These are phyloP conservation scores for Aschersonia sp. DNA, from an alignment of 2,329 filamentous ascomycete species.

Conservation along the genomic window DNA sequence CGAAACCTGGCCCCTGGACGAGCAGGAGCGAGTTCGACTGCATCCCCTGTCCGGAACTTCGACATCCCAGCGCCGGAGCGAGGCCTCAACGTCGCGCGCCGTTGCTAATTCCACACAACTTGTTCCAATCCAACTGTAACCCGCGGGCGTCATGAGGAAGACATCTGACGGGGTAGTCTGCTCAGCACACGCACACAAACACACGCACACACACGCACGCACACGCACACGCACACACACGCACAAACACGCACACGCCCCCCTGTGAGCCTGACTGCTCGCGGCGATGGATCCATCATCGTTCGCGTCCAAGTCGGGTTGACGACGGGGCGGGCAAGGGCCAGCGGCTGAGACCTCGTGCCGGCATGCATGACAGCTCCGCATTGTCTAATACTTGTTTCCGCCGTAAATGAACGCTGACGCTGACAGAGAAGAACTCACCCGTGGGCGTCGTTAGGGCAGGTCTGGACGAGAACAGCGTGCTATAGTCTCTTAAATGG, in stretches of 20 bases:
- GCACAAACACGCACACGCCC: too few species aligned
- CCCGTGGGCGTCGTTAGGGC: too few species aligned
- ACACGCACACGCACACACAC: too few species aligned
- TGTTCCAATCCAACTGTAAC: neutral
- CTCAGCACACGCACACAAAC: too few species aligned
- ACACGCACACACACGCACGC: too few species aligned
- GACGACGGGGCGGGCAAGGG: neutral
- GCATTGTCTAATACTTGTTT: neutral
- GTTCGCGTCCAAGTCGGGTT: neutral
- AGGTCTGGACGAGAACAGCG: too few species aligned
- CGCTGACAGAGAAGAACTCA: too few species aligned
- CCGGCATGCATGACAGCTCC: neutral
- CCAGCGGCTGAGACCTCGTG: neutral
- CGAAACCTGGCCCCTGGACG: constrained; percentile 2
- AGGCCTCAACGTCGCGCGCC: constrained; percentile 1
- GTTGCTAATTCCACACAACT: neutral
- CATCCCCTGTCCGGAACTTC: neutral
- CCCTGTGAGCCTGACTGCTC: too few species aligned
- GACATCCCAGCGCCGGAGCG: neutral
- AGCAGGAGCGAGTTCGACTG: neutral
- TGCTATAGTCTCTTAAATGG: neutral
- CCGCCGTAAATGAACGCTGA: neutral
- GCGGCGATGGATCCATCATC: too few species aligned
- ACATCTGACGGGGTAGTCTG: neutral
- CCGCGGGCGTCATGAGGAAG: neutral